Percentiles rank a stretch among this genome's conserved stretches.
Evolutionary conservation across 345 rosid genomes (phyloP).

Genomic region (Luvunga scandens): DNA sequence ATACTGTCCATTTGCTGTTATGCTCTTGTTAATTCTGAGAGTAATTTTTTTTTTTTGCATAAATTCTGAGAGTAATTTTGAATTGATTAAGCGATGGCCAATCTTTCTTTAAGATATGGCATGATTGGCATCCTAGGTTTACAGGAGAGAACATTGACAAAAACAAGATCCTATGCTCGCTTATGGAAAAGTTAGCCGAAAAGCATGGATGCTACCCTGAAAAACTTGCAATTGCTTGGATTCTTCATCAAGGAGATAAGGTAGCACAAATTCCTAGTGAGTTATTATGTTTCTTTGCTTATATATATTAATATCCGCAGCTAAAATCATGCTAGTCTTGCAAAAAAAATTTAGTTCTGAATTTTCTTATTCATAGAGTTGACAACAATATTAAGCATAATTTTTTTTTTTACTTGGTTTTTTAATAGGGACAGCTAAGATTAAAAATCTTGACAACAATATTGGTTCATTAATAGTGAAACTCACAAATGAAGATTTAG

Average conservation of each 20-base stretch:
- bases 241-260: slow-evolving; percentile 42
- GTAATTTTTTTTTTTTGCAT: no score
- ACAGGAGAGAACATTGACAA: slow-evolving; percentile 23
- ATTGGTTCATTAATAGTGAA: slow-evolving; percentile 26
- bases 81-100: neutral
- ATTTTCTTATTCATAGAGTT: no score
- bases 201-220: slow-evolving; percentile 29
- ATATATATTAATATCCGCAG: neutral
- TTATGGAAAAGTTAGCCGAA: slow-evolving; percentile 27
- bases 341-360: no score
- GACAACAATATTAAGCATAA: neutral
- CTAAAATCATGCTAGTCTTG: no score
- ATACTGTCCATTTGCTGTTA: no score
- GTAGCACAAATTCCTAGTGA: slow-evolving; percentile 43
- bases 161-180: slow-evolving; percentile 26
- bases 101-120: neutral
- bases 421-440: slow-evolving; percentile 16
- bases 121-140: slow-evolving; percentile 25
- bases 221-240: slow-evolving; percentile 46
- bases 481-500: slow-evolving; percentile 23
- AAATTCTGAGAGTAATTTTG: no score
- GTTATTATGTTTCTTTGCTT: neutral
- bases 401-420: no score
- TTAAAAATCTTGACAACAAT: slow-evolving; percentile 26
- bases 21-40: no score